Conservation (phyloP, 306 rosid genomes). For the Vicia faba region DNA sequence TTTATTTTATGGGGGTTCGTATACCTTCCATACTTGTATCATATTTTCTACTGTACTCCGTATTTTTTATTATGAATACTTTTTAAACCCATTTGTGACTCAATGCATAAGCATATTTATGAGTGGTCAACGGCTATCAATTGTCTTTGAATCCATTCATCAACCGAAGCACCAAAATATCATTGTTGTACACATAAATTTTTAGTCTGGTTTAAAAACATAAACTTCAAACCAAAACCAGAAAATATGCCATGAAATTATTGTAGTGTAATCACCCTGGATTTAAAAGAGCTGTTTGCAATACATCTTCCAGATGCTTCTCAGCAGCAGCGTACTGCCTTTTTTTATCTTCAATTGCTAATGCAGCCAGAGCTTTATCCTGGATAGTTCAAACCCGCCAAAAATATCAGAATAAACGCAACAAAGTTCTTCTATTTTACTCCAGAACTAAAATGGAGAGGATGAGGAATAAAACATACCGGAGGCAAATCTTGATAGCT, state of each 20-base stretch:
- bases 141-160: not conserved
- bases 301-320: conserved; percentile 88
- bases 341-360: conserved; percentile 97
- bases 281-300: conserved; percentile 81
- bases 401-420: conserved; percentile 27
- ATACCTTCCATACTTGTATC: not conserved
- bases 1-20: not conserved
- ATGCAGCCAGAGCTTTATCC: conserved; percentile 98
- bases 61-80: not conserved
- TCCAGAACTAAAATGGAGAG: conserved; percentile 4
- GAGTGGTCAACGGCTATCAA: not conserved
- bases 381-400: conserved; percentile 40
- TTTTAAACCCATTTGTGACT: not conserved
- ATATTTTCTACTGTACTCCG: too few relatives aligned
- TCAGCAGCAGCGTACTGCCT: conserved; percentile 88
- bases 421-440: conserved; percentile 4
- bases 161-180: not conserved
- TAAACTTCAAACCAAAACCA: conserved; percentile 1
- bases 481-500: conserved; percentile 98
- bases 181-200: conserved; percentile 14
- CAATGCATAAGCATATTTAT: not conserved
- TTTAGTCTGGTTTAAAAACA: conserved; percentile 12
- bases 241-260: not conserved
- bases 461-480: conserved; percentile 44
- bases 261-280: conserved; percentile 42